Base-by-base conservation (phyloP, 2,329 filamentous ascomycete species). In the Metarhizium guizhouense region DNA sequence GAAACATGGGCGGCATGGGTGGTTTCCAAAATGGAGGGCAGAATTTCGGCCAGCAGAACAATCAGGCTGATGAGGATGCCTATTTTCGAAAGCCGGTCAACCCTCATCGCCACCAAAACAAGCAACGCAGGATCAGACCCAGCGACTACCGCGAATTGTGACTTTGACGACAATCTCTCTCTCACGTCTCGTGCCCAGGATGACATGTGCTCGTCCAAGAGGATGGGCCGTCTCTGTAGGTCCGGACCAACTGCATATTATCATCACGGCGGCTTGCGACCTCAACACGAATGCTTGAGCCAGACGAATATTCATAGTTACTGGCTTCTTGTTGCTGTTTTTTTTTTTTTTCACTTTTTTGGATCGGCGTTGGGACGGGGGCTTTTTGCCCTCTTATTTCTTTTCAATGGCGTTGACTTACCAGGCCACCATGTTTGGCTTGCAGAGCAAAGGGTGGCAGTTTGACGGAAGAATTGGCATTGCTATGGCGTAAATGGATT, bases 41-140 rank as follows among this genome's bases (percentile, higher is more conserved):
- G 58, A 74, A 74, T 61, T 78, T 79, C 51, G 65, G 70, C 1
- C 74, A 76, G 57, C 79, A 80, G 13, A 51, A n/a, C 32, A 56
- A 51, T 2, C 85, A 80, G 57, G 83, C 84, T 60, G 90, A 95
- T 55, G 91, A 95, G 56, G 90, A 91, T 58, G 89, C 94, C 6
- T 99, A 99, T 73, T 95, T 97, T 70, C 83, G 94, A 56, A 93
- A 96, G 70, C 94, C 94, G 0, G 89, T 97, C 59, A 99, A 99
- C 68, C 93, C 92, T 2, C 89, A 96, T 67, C 84, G 94, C 52
- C 89, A 94, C 67, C 87, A 92, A 70, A 90, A 91, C 66, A 83
- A 88, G 64, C 86, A 90, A 64, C 83, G 87, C 61, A 80, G 90
- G 63, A 84, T 89, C 54, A 82, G 94, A 55, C 92, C 92, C 11